A percentile compares a stretch with the other conserved stretches of the same genome.
Evolutionary conservation across 2,329 filamentous ascomycete species (phyloP).

Genomic region (Orbilia brochopaga): DNA sequence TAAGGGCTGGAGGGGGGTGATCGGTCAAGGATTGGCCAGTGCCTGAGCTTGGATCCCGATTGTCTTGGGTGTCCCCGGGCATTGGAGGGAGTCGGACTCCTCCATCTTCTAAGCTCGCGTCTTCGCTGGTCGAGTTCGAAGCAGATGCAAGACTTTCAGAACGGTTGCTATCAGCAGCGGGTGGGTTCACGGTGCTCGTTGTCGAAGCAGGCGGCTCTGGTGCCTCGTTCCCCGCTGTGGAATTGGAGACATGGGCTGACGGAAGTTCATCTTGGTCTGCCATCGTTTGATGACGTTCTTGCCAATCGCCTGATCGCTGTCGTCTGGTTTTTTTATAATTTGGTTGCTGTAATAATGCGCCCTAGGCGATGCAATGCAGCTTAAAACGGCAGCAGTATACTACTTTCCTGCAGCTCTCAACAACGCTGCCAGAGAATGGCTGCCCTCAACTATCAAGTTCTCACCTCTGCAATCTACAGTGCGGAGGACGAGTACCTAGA

Average conservation of each 20-base stretch:
- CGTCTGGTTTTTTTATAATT: slow-evolving; percentile 6
- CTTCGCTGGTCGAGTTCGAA: slow-evolving; percentile 6
- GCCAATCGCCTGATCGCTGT: slow-evolving; percentile 11
- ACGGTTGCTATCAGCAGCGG: neutral
- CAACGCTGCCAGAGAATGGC: slow-evolving; percentile 8
- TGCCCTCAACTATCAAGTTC: slow-evolving; percentile 15
- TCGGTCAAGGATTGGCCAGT: slow-evolving; percentile 39
- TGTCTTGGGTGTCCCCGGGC: slow-evolving; percentile 21
- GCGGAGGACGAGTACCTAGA: slow-evolving; percentile 5
- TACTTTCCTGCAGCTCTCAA: slow-evolving; percentile 22
- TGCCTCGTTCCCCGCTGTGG: slow-evolving; percentile 25
- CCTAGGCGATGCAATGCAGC: slow-evolving; percentile 34
- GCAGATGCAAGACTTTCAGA: slow-evolving; percentile 5
- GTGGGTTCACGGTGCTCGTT: slow-evolving; percentile 19
- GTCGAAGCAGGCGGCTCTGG: slow-evolving; percentile 12
- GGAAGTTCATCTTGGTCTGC: slow-evolving; percentile 33
- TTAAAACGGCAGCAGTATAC: slow-evolving; percentile 20
- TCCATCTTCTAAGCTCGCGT: slow-evolving; percentile 7
- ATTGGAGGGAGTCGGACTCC: slow-evolving; percentile 10
- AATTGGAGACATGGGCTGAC: slow-evolving; percentile 16
- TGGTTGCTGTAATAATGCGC: slow-evolving; percentile 20
- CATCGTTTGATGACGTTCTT: slow-evolving; percentile 25
- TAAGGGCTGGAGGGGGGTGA: slow-evolving; percentile 46
- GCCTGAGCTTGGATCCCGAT: slow-evolving; percentile 18
- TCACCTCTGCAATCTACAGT: slow-evolving; percentile 14